Evolutionary conservation across 495 filamentous ascomycete genomes (phyloP), one percentile per base, ranked within the genome.

Genomic region (Endocarpon pusillum): DNA sequence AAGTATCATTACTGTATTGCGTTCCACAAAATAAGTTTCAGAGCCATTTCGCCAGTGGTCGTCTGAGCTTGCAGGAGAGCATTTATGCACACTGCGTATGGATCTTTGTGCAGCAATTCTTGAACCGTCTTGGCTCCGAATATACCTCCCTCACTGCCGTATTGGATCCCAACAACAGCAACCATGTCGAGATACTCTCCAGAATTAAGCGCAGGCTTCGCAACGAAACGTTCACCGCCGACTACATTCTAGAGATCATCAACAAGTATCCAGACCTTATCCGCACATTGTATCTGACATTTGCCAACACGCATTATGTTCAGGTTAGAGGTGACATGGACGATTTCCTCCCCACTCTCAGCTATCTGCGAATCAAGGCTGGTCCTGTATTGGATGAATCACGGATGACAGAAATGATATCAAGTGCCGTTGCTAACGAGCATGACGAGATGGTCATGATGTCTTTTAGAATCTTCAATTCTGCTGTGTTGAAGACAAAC

Each of bases 381-480:
- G 78, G 78, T 44, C 65, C 71, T 34, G 75, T 94, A 19, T 60
- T 94, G n/a, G 75, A 71, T 18, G 79, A 92, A 40, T 57, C 64
- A 18, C 70, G 76, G 55, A 65, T 96, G 17, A 79, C 81, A 53
- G 73, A 80, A 8, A 58, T 79, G 39, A 93, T 97, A 48, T 75
- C 78, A 21, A 77, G 73, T 48, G 75, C 75, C 14, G 80, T 82
- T 3, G 66, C 66, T 34, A 94, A 94, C 47, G 89, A 97, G 61
- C 86, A 97, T 56, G 81, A 96, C 45, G 80, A 85, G 56, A 91
- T 94, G 75, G 89, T 97, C 40, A 91, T 96, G 85, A 80, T 67
- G 12, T 80, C 84, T n/a, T 94, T 97, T 71, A 74, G 81, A 35
- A 72, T 87, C 29, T 97, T 97, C 67, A 96, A 96, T 60, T 68